phyloP scores from a whole-genome alignment of 2,329 filamentous ascomycete species.

The Monascus ruber region DNA sequence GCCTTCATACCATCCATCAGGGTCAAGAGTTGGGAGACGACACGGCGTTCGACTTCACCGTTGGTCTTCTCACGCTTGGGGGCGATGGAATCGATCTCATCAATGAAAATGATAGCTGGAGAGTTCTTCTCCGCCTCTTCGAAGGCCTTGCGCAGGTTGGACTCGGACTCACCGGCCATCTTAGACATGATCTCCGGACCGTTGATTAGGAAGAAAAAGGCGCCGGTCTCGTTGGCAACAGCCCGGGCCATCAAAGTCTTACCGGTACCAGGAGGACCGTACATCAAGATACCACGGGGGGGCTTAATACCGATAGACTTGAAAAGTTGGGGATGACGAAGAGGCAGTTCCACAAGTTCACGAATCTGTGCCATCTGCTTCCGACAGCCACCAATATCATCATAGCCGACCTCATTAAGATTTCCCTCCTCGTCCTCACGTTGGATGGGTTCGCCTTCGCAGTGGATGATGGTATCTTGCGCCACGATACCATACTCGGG shows the following conservation, averaged over 20 bases:
- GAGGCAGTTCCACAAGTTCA: slow-evolving; percentile 92
- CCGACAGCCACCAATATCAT: slow-evolving; percentile 97
- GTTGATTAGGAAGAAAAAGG: slow-evolving; percentile 99
- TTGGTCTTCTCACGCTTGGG: slow-evolving; percentile 99
- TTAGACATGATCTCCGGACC: slow-evolving; percentile 99
- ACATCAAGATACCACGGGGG: slow-evolving; percentile 92
- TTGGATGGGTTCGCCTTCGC: slow-evolving; percentile 92
- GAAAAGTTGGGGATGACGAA: slow-evolving; percentile 96
- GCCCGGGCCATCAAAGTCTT: slow-evolving; percentile 99
- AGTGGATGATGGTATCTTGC: slow-evolving; percentile 97
- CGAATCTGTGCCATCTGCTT: slow-evolving; percentile 99
- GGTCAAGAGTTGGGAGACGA: slow-evolving; percentile 90
- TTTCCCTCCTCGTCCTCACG: slow-evolving; percentile 99
- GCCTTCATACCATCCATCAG: slow-evolving; percentile 99
- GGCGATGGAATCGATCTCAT: slow-evolving; percentile 98
- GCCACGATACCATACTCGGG: slow-evolving; percentile 98
- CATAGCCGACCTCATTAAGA: slow-evolving; percentile 96
- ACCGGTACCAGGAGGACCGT: slow-evolving; percentile 94
- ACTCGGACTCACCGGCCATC: slow-evolving; percentile 99
- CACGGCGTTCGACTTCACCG: slow-evolving; percentile 95
- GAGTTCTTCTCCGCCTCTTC: slow-evolving; percentile 99
- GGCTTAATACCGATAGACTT: slow-evolving; percentile 99
- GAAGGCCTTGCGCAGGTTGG: slow-evolving; percentile 96
- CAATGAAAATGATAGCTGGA: slow-evolving; percentile 98
- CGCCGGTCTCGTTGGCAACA: slow-evolving; percentile 96